Conservation (phyloP, 441 rosid species). For the Arabidopsis lyrata region DNA sequence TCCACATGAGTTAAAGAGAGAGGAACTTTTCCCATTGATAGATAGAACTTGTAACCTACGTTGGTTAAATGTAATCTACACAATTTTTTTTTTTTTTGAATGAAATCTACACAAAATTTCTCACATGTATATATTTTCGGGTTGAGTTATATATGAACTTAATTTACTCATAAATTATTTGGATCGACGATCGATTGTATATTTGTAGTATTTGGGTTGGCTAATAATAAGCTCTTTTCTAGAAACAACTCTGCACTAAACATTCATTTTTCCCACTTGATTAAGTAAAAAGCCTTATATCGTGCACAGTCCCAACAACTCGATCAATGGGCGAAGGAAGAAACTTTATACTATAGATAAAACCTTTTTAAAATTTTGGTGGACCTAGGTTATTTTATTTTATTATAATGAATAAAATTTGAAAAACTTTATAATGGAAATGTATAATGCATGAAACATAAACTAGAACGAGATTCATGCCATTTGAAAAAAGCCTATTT, state of each 20-base stretch:
- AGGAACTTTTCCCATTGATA: too few species aligned
- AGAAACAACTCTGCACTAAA: conserved; percentile 39
- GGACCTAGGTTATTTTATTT: not conserved
- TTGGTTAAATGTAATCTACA: not conserved
- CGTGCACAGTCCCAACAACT: conserved; percentile 39
- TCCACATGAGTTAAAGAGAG: too few species aligned
- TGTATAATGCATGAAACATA: conserved; percentile 3
- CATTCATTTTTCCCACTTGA: conserved; percentile 30
- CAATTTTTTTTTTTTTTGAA: not conserved
- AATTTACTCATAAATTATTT: not conserved
- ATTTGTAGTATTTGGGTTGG: conserved; percentile 13
- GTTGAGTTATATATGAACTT: not conserved
- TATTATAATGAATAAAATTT: not conserved
- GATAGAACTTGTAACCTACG: not conserved
- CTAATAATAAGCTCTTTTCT: conserved; percentile 18
- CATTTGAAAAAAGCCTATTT: not conserved
- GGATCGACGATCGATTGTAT: not conserved
- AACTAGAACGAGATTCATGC: conserved; percentile 16
- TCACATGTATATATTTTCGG: too few species aligned
- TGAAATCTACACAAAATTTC: not conserved
- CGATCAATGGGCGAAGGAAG: conserved; percentile 23
- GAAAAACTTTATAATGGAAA: not conserved
- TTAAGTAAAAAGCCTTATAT: conserved; percentile 26
- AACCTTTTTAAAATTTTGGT: not conserved
- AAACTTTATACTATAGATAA: not conserved